These are phyloP conservation scores for Trichoderma simmonsii DNA, from an alignment of 2,329 filamentous ascomycete genomes.

Conservation along the genomic window DNA sequence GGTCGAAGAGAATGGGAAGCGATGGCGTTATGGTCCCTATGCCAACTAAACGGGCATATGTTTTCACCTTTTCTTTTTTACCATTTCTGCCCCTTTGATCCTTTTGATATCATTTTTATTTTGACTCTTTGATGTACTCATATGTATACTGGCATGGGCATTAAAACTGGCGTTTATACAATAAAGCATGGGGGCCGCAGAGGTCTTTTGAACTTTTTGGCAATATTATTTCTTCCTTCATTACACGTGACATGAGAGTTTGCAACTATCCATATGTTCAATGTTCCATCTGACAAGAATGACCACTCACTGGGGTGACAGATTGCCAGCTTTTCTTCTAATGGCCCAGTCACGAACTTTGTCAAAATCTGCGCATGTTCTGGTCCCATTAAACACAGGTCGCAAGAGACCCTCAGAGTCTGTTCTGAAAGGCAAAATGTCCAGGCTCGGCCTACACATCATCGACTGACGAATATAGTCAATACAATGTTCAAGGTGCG, in stretches of 20 bases:
- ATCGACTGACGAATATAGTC: background rate
- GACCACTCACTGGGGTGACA: background rate
- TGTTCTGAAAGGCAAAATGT: background rate
- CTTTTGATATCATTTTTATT: background rate
- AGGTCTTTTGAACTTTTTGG: conserved; percentile 3
- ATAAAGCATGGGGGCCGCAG: background rate
- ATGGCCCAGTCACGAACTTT: background rate
- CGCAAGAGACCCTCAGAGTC: background rate
- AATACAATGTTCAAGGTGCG: background rate
- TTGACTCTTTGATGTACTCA: background rate
- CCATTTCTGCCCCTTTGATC: background rate
- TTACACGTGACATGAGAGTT: background rate
- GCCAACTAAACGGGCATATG: conserved; percentile 1
- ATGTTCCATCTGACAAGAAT: background rate
- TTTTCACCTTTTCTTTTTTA: background rate
- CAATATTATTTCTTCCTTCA: background rate
- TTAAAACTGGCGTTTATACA: conserved; percentile 9
- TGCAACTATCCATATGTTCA: background rate
- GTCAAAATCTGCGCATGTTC: background rate
- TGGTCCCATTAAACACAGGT: background rate
- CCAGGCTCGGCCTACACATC: background rate
- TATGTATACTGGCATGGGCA: conserved; percentile 12
- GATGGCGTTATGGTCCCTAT: conserved; percentile 30
- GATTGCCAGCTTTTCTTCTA: background rate
- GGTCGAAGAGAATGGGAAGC: conserved; percentile 35